phyloP scores from a whole-genome alignment of 2,329 filamentous ascomycete species.

The Trichoderma koningiopsis region DNA sequence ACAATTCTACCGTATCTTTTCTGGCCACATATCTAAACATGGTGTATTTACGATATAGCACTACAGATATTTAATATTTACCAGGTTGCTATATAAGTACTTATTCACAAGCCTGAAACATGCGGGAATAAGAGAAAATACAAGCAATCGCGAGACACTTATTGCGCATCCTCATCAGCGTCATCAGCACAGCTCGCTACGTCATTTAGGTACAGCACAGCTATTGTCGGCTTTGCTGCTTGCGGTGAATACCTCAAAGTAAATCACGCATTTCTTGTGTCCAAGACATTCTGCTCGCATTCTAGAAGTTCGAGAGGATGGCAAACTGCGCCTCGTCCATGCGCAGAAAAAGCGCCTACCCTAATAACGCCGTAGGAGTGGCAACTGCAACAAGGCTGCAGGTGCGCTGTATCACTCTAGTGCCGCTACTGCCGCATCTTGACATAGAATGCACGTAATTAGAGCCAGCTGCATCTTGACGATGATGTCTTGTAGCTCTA shows the following conservation, averaged over 20 bases:
- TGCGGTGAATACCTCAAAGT: not conserved
- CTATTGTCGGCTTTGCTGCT: slow-evolving; percentile 15
- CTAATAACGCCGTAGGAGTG: not conserved
- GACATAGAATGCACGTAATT: slow-evolving; percentile 10
- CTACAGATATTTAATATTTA: not conserved
- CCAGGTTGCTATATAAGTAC: not conserved
- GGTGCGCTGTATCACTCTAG: not conserved
- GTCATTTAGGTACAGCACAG: not conserved
- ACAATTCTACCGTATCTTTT: not conserved
- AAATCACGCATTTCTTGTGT: not conserved
- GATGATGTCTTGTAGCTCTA: not conserved
- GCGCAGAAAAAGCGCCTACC: not conserved
- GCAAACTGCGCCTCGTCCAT: not conserved
- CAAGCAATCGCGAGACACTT: not conserved
- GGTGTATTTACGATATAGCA: not conserved
- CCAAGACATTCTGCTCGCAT: slow-evolving; percentile 23
- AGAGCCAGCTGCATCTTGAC: not conserved
- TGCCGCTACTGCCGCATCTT: not conserved
- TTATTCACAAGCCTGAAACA: not conserved
- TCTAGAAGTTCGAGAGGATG: slow-evolving; percentile 13
- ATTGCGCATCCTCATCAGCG: not conserved
- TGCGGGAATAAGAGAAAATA: not conserved
- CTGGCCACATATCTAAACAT: not conserved
- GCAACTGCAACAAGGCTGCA: not conserved
- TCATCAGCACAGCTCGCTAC: not conserved